Conservation (phyloP, 306 rosid genomes). For the Dryas alaskensis region DNA sequence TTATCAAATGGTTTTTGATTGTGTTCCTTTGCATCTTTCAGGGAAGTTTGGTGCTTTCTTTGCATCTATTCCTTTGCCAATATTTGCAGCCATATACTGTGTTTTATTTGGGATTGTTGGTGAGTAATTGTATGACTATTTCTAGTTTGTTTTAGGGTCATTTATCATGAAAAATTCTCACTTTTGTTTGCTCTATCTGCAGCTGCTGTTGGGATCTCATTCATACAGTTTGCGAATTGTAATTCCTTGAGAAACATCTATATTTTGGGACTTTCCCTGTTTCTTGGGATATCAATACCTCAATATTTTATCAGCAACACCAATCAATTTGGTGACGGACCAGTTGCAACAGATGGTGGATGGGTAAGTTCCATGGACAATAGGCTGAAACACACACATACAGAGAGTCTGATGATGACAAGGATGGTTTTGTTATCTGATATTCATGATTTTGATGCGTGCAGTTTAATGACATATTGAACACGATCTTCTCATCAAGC, state of each 20-base stretch:
- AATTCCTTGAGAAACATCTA: conserved; percentile 87
- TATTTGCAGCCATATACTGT: conserved; percentile 87
- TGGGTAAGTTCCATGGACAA: conserved; percentile 62
- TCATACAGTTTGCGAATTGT: conserved; percentile 53
- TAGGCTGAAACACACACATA: not conserved
- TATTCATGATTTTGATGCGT: conserved; percentile 2
- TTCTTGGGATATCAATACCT: conserved; percentile 84
- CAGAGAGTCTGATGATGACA: too few species aligned
- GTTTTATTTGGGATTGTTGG: conserved; percentile 81
- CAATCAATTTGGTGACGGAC: conserved; percentile 69
- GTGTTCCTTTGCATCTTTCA: conserved; percentile 36
- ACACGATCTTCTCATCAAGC: conserved; percentile 86
- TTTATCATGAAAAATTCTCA: not conserved
- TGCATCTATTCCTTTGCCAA: conserved; percentile 87
- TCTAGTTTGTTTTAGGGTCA: not conserved
- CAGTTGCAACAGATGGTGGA: conserved; percentile 67
- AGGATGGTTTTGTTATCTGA: conserved; percentile 17
- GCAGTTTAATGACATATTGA: conserved; percentile 84
- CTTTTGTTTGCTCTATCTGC: conserved; percentile 21
- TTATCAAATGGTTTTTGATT: conserved; percentile 3
- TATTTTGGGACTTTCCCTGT: conserved; percentile 71
- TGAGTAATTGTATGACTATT: conserved; percentile 33
- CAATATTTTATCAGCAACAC: conserved; percentile 74
- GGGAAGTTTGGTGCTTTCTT: conserved; percentile 96
- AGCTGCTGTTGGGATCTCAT: conserved; percentile 90